Evolutionary conservation across 164 flowering plant species (phyloP).

Genomic region (Vitis labrusca): DNA sequence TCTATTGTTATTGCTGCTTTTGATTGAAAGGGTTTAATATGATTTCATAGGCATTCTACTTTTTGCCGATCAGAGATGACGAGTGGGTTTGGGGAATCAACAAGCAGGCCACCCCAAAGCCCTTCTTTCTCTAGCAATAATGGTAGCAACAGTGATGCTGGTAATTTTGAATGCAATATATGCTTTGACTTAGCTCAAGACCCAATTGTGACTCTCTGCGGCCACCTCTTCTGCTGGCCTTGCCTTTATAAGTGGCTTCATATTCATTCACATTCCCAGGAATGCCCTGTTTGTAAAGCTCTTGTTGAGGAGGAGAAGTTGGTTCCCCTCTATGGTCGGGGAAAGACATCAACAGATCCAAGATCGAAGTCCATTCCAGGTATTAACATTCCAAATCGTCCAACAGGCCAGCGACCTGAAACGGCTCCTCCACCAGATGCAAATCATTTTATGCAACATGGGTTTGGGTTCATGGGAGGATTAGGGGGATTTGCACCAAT

Average conservation of each 20-base stretch:
- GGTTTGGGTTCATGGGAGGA: slow-evolving; percentile 45
- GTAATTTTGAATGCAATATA: slow-evolving; percentile 65
- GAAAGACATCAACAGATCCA: slow-evolving; percentile 54
- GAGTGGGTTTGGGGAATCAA: slow-evolving; percentile 48
- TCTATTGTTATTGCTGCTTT: not conserved
- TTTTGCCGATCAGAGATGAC: slow-evolving; percentile 21
- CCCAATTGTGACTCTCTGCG: slow-evolving; percentile 65
- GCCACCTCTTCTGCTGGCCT: slow-evolving; percentile 77
- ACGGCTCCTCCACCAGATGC: slow-evolving; percentile 49
- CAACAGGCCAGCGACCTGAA: slow-evolving; percentile 68
- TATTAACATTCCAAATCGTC: slow-evolving; percentile 51
- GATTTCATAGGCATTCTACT: not conserved
- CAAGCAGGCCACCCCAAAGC: slow-evolving; percentile 38
- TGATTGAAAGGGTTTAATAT: not conserved
- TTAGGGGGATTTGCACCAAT: slow-evolving; percentile 45
- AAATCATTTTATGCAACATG: slow-evolving; percentile 31
- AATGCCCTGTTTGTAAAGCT: slow-evolving; percentile 75
- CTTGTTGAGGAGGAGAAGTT: slow-evolving; percentile 55
- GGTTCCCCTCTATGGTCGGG: slow-evolving; percentile 69
- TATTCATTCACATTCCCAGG: slow-evolving; percentile 49
- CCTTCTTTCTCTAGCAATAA: slow-evolving; percentile 29
- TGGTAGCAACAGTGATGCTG: slow-evolving; percentile 33
- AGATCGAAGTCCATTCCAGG: slow-evolving; percentile 59
- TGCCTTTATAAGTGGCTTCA: slow-evolving; percentile 66
- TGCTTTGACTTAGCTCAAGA: slow-evolving; percentile 74